Percentiles rank a stretch among this genome's conserved stretches.
phyloP scores from a whole-genome alignment of 169 alveolate genomes.

The Plasmodium malariae region DNA sequence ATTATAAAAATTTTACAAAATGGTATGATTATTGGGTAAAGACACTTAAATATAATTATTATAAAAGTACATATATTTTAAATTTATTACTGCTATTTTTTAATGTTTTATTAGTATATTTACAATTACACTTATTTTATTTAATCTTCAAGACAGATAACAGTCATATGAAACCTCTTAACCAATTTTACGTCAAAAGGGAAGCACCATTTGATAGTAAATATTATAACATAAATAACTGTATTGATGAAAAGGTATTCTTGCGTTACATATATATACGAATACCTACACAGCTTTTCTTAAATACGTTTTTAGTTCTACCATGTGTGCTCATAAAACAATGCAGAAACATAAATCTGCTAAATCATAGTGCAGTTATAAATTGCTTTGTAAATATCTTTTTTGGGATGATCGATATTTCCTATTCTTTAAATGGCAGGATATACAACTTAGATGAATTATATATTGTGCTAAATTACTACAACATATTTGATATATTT shows the following conservation, averaged over 20 bases:
- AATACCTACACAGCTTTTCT: constrained; percentile 13
- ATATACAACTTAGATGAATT: constrained; percentile 22
- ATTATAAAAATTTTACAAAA: constrained; percentile 46
- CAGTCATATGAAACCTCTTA: not conserved
- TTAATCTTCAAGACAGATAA: constrained; percentile 8
- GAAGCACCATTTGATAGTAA: not conserved
- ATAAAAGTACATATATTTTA: constrained; percentile 31
- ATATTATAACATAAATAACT: not conserved
- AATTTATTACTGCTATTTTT: constrained; percentile 7
- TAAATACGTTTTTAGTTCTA: constrained; percentile 15
- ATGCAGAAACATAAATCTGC: not conserved
- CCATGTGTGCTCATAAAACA: constrained; percentile 34
- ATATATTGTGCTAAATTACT: constrained; percentile 5
- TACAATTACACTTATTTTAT: constrained; percentile 34
- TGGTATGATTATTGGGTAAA: constrained; percentile 74
- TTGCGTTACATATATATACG: not conserved
- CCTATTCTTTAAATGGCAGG: constrained; percentile 22
- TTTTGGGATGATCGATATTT: constrained; percentile 55
- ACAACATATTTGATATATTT: constrained; percentile 46
- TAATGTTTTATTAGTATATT: constrained; percentile 19
- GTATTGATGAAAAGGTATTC: not conserved
- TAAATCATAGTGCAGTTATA: constrained; percentile 17
- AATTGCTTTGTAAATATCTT: constrained; percentile 45
- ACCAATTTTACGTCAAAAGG: not conserved
- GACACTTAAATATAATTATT: constrained; percentile 24